Base-by-base conservation (phyloP, 1,284 basidiomycete species). In the Tilletia walkeri region DNA sequence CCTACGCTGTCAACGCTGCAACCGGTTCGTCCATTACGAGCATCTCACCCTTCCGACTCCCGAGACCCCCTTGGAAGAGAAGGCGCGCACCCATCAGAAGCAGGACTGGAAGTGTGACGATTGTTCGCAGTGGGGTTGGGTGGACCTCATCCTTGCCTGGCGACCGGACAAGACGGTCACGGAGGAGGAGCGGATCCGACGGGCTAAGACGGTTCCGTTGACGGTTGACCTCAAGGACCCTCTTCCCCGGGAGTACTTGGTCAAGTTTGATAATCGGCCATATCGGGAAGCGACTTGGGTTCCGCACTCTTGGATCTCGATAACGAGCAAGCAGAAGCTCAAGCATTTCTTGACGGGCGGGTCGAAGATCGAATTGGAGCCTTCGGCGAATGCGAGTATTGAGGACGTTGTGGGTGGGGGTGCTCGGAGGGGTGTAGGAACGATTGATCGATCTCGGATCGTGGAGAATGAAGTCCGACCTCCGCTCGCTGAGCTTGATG, bases 271-370 rank as follows among this genome's bases (percentile, higher is more conserved):
- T 14, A 70, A 68, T 49, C 50, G 38, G 38, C 77, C 77, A 5
- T 78, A 72, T 70, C 73, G 76, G 34, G 70, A 78, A 47, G 74
- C 72, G 3, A 72, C 73, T 30, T 78, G 77, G 77, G 73, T 78
- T 24, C 74, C 77, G 12, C 77, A 77, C 67, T 71, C 71, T 53
- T 78, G 77, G 77, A 72, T 78, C 12, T 70, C 73, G 34, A 72
- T 75, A 39, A 41, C 59, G 39, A 47, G 30, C 36, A 20, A 24
- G 9, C 7, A 7, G 9, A n/a, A 20, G 24, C 45, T 73, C 34
- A 66, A 75, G 38, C 39, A 61, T 38, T 78, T 77, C 65, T 69
- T 78, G 6, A 36, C 69, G 41, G 69, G 75, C 24, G 77, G 77
- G 3, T 69, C 68, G 39, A 73, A 74, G 5, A 68, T 78, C 61